Evolutionary conservation across 2,329 filamentous ascomycete genomes (phyloP).

Genomic region (Ascosphaera pollenicola): DNA sequence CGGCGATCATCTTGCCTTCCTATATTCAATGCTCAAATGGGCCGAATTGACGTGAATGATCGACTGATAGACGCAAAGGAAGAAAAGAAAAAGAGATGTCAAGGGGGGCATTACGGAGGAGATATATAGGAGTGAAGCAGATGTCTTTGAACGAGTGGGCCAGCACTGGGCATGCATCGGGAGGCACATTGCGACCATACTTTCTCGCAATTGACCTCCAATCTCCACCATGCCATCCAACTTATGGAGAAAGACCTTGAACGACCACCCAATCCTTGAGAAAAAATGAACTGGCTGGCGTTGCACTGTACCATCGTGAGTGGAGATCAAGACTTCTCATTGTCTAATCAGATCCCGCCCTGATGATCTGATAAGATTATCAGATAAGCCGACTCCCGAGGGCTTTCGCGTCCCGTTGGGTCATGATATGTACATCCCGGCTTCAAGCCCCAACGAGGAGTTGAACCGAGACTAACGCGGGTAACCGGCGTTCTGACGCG

Average conservation of each 20-base stretch:
- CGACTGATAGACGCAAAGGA: neutral
- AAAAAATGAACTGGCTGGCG: conserved; percentile 1
- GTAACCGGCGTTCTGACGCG: neutral
- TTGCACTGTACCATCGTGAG: neutral
- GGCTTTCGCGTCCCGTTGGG: neutral
- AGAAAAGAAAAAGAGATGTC: neutral
- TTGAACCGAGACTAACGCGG: neutral
- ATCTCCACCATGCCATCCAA: neutral
- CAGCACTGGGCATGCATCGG: neutral
- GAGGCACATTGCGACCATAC: neutral
- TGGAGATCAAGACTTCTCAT: neutral
- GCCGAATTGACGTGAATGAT: neutral
- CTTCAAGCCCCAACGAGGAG: neutral
- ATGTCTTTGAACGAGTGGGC: neutral
- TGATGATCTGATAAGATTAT: conserved; percentile 1
- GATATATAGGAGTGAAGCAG: neutral
- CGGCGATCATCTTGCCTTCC: conserved; percentile 4
- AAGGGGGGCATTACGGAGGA: neutral
- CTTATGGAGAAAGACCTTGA: neutral
- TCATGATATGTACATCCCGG: neutral
- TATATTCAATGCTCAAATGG: neutral
- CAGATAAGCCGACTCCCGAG: neutral
- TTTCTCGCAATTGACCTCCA: neutral
- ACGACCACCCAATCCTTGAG: neutral
- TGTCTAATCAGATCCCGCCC: neutral